Conservation (phyloP, 106 monocot genomes). For the Gastrodia elata region DNA sequence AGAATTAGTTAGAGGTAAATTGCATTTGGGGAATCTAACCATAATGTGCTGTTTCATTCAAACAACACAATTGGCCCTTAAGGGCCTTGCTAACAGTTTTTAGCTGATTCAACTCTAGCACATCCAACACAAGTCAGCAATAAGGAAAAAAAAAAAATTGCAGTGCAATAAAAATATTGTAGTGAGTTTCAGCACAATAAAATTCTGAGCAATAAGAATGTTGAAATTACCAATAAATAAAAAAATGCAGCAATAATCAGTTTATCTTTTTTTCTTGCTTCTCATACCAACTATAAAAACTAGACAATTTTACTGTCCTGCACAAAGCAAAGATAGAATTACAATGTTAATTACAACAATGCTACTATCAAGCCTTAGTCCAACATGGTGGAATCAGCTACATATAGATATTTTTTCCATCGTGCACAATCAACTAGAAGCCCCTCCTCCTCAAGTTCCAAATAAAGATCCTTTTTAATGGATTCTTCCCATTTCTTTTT, state of each 20-base stretch:
- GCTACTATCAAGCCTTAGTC: no score
- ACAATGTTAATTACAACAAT: not conserved
- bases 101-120: not conserved
- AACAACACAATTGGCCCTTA: not conserved
- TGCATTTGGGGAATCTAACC: no score
- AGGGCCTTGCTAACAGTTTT: not conserved
- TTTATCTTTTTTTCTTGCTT: not conserved
- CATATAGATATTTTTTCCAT: no score
- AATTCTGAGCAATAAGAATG: not conserved
- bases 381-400: no score
- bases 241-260: not conserved
- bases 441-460: no score
- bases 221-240: not conserved
- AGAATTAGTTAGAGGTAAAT: no score
- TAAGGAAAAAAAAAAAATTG: not conserved
- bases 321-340: not conserved
- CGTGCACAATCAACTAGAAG: no score
- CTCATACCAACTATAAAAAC: not conserved
- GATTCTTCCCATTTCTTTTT: no score
- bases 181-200: not conserved
- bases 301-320: not conserved
- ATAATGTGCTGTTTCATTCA: no score
- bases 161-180: not conserved
- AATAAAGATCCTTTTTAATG: no score
- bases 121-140: not conserved